Conservation (phyloP, 352 stramenopile genomes). For the Phytopythium mirpurense region DNA sequence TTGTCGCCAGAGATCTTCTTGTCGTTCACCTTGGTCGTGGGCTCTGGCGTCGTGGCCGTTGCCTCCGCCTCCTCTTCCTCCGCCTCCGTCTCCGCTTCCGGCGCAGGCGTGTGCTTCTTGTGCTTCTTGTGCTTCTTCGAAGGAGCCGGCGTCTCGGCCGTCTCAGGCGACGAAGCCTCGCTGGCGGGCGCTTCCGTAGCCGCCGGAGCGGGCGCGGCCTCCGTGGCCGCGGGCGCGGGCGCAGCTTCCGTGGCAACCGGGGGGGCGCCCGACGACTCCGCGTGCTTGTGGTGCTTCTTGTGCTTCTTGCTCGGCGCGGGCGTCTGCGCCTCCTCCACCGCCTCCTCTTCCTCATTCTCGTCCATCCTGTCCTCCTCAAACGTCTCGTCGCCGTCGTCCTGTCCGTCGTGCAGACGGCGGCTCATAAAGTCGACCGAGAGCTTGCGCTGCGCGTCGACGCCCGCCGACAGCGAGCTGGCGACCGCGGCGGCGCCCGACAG, state of each 20-base stretch:
- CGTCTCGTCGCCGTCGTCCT: conserved; percentile 7
- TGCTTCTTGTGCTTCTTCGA: conserved; percentile 14
- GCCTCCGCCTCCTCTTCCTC: conserved; percentile 10
- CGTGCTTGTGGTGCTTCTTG: conserved; percentile 31
- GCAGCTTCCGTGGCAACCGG: conserved; percentile 1
- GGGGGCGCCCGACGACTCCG: conserved; percentile 18
- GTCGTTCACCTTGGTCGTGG: conserved; percentile 34
- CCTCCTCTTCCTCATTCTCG: conserved; percentile 13
- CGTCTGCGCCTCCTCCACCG: conserved; percentile 11
- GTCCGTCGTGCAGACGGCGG: conserved; percentile 3
- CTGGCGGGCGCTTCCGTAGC: conserved; percentile 1
- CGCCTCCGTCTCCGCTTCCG: not conserved
- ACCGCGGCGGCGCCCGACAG: conserved; percentile 8
- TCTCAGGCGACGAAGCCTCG: conserved; percentile 8
- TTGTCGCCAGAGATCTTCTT: conserved; percentile 71
- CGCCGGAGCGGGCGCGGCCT: conserved; percentile 14
- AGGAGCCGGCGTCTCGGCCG: conserved; percentile 8
- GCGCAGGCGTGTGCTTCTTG: not conserved
- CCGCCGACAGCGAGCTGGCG: conserved; percentile 19
- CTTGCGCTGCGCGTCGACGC: conserved; percentile 26
- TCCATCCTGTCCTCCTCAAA: conserved; percentile 14
- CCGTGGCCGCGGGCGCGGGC: conserved; percentile 8
- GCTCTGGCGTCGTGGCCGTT: not conserved
- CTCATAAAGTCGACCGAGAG: conserved; percentile 12
- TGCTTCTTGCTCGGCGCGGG: conserved; percentile 34